Evolutionary conservation across 2,329 filamentous ascomycete species (phyloP).

Genomic region (Botrytis fragariae): DNA sequence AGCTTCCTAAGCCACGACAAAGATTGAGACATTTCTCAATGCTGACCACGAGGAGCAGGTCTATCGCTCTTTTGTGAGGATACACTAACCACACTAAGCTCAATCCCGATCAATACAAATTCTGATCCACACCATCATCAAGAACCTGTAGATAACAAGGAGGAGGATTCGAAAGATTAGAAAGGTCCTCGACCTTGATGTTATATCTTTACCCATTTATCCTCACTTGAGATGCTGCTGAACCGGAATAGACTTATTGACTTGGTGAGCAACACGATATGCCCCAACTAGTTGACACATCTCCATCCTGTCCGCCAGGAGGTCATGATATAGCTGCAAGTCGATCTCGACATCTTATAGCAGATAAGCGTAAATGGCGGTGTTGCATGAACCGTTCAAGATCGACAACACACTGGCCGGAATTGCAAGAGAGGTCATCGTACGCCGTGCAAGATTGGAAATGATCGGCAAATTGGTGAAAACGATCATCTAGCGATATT

Average conservation of each 20-base stretch:
- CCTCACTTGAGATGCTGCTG: background rate
- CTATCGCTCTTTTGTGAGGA: background rate
- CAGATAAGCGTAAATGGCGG: background rate
- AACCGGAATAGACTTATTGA: background rate
- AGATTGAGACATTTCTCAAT: background rate
- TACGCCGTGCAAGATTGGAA: background rate
- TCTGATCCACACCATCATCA: background rate
- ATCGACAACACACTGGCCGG: background rate
- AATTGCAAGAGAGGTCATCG: background rate
- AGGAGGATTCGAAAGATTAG: background rate
- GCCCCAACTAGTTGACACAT: background rate
- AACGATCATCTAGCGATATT: background rate
- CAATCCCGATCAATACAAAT: background rate
- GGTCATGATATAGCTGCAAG: background rate
- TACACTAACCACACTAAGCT: background rate
- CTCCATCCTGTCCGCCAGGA: background rate
- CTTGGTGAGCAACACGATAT: background rate
- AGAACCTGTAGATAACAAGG: background rate
- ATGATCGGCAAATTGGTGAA: background rate
- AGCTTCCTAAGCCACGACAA: background rate
- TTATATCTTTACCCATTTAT: background rate
- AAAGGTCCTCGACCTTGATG: background rate
- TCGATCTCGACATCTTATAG: background rate
- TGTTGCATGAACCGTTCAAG: background rate
- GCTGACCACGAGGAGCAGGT: background rate